phyloP scores from a whole-genome alignment of 208 protist species.

The Herpetomonas tarakana region DNA sequence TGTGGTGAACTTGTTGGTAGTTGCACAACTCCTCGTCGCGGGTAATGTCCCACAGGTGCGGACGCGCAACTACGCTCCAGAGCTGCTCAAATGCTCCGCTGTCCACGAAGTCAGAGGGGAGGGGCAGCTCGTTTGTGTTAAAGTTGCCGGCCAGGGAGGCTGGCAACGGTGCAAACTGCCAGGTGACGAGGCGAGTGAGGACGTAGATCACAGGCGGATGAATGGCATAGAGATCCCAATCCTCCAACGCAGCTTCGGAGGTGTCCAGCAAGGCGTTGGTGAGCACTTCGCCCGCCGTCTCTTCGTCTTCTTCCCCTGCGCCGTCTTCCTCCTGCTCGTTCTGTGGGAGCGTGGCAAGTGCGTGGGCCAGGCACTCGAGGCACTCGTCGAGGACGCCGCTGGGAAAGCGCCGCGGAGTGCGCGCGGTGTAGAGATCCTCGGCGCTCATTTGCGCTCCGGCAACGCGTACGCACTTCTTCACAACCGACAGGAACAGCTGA shows the following conservation, averaged over 20 bases:
- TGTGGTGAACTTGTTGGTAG: constrained; percentile 74
- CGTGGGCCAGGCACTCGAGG: constrained; percentile 56
- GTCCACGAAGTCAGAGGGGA: constrained; percentile 44
- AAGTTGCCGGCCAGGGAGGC: background rate
- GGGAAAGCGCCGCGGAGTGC: constrained; percentile 28
- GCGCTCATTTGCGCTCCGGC: constrained; percentile 47
- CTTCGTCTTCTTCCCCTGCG: background rate
- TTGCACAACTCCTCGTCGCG: constrained; percentile 71
- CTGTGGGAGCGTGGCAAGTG: constrained; percentile 17
- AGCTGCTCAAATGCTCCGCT: constrained; percentile 73
- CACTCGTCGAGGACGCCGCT: constrained; percentile 71
- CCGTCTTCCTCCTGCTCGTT: background rate
- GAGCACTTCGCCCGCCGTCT: constrained; percentile 43
- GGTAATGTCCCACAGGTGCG: constrained; percentile 82
- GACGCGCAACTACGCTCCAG: constrained; percentile 69
- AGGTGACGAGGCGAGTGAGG: constrained; percentile 56
- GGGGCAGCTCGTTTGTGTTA: background rate
- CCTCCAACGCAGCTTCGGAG: constrained; percentile 51
- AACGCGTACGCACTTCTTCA: constrained; percentile 59
- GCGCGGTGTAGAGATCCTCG: constrained; percentile 57
- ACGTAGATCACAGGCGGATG: constrained; percentile 82
- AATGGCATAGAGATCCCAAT: constrained; percentile 82
- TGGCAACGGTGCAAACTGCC: constrained; percentile 70
- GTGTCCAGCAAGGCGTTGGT: constrained; percentile 64
- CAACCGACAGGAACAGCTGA: constrained; percentile 22